Conservation (phyloP, 2,329 filamentous ascomycete species). For the Aschersonia sp. region DNA sequence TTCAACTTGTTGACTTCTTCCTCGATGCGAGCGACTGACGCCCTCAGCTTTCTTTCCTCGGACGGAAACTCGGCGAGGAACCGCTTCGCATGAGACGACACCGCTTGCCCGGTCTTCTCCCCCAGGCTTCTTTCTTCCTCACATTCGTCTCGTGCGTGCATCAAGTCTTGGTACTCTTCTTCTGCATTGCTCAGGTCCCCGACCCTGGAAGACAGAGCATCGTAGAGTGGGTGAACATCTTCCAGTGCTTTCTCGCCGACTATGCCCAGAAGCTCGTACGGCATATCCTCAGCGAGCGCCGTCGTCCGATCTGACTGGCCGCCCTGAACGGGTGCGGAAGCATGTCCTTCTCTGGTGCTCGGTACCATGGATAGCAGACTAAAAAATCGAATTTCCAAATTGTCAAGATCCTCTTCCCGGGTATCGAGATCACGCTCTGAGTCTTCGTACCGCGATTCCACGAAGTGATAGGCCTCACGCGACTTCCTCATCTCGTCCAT, state of each 20-base stretch:
- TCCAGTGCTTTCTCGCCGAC: constrained; percentile 17
- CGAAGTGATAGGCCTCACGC: constrained; percentile 21
- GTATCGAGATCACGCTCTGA: constrained; percentile 20
- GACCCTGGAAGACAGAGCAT: constrained; percentile 25
- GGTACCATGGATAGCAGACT: constrained; percentile 19
- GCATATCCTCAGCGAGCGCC: constrained; percentile 9
- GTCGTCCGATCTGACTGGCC: too few species aligned
- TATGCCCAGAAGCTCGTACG: constrained; percentile 20
- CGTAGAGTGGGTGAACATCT: constrained; percentile 32
- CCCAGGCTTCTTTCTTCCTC: constrained; percentile 21
- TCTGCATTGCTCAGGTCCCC: constrained; percentile 30
- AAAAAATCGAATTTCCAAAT: constrained; percentile 23
- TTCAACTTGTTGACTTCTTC: constrained; percentile 19
- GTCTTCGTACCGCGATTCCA: constrained; percentile 21
- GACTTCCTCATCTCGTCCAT: constrained; percentile 21
- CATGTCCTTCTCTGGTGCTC: constrained; percentile 4
- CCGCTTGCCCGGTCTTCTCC: constrained; percentile 10
- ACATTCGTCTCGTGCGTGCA: constrained; percentile 21
- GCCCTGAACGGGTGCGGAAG: not conserved
- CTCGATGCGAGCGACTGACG: constrained; percentile 18
- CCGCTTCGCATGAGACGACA: constrained; percentile 24
- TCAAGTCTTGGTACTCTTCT: constrained; percentile 31
- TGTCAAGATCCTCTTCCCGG: constrained; percentile 19
- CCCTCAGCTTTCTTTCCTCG: constrained; percentile 18
- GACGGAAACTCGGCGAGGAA: constrained; percentile 28